These are phyloP conservation scores for Thielaviopsis cerberus DNA, from an alignment of 2,329 filamentous ascomycete genomes.

Conservation along the genomic window DNA sequence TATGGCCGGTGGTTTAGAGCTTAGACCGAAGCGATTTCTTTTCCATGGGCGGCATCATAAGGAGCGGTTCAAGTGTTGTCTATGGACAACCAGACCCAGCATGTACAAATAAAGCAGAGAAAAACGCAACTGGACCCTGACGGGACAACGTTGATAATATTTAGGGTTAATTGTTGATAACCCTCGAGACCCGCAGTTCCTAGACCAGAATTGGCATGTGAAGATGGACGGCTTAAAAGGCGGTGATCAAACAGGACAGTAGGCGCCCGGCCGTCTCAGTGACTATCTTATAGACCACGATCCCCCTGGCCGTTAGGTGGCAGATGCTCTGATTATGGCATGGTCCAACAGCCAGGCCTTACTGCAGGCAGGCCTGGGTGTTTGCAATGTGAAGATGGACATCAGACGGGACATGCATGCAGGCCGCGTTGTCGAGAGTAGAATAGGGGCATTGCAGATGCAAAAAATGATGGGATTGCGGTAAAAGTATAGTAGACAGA, in stretches of 20 bases:
- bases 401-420: too few relatives aligned
- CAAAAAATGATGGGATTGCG: background rate
- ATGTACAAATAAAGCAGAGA: background rate
- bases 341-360: background rate
- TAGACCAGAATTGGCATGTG: background rate
- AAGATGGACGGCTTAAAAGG: background rate
- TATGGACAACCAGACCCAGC: background rate
- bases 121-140: background rate
- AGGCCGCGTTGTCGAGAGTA: too few relatives aligned
- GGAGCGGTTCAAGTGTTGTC: background rate
- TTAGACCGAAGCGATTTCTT: too few relatives aligned
- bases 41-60: too few relatives aligned
- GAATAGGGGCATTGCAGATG: background rate
- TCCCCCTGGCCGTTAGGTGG: background rate
- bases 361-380: background rate
- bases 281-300: background rate
- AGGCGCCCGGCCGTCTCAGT: background rate
- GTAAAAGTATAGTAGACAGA: background rate
- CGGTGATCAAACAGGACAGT: background rate
- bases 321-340: background rate
- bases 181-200: background rate
- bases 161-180: background rate
- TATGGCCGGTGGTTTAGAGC: conserved; percentile 55
- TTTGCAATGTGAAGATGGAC: background rate
- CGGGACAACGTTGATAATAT: background rate